Evolutionary conservation across 2,329 filamentous ascomycete species (phyloP), one percentile per base, ranked within the genome.

Genomic region (Clarireedia hainanense): DNA sequence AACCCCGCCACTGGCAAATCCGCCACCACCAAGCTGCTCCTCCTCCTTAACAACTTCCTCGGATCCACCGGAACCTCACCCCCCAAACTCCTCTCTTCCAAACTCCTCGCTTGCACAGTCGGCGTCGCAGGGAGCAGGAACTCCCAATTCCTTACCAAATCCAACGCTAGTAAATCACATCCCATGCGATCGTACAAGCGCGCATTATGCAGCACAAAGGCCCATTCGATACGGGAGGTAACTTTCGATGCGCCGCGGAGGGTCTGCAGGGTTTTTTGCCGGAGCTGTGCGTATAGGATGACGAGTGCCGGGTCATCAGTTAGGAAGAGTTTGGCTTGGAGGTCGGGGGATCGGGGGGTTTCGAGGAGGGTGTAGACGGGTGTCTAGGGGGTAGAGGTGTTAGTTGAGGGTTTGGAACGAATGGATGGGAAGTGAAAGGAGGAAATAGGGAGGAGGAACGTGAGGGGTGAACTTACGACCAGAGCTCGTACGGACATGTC

Each of bases 291-390:
- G 70, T 99, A 99, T 2, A 99, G 74, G 0, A 95, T 82, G 0
- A 96, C 83, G 2, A 96, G 78, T 0, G 90, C 89, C 0, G 94
- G 92, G 68, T 99, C 94, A 64, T 97, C 92, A 0, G 90, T 89
- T 1, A 95, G 76, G 71, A 92, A 96, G 2, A 87, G 80, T 64
- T 87, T 89, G 4, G 88, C 85, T 60, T 86, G 82, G 53, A 91
- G 76, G 61, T 85, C 86, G 0, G 86, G 83, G 0, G 82, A 83
- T 56, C 79, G 78, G 0, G 86, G 84, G 0, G 83, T 86, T 58
- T 85, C 81, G 7, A 94, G 73, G 1, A 96, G 77, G 0, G 81
- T 83, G 60, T 88, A 85, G 1, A 96, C 81, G 0, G 91, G 91
- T 1, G 86, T 89, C 86, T 91, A 52, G 55, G 46, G 9, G 7